Base-by-base conservation (phyloP, 1,139 yeast genomes). In the Scheffersomyces insectosa region DNA sequence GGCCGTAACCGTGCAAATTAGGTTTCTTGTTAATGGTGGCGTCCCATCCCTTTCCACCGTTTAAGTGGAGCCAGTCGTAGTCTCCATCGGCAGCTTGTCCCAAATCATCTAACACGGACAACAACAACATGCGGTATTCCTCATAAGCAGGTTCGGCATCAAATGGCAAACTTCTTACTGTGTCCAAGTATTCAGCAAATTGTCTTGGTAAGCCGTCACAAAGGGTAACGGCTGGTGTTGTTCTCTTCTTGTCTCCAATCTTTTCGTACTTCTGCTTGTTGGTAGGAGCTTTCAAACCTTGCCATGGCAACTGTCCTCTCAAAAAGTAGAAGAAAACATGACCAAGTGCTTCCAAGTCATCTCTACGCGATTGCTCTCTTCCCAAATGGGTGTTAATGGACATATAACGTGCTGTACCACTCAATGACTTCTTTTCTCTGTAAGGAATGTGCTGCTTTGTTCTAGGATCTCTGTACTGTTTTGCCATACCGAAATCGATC, bases 381-480 rank as follows among this genome's bases (percentile, higher is more conserved):
- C 99, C 99, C 60, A 93, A 75, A 70, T 93, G 99, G 36, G 99
- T 93, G 71, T 93, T 93, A 58, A 93, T 91, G 31, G 96, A 87
- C 97, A 91, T 91, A 70, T 93, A 93, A 61, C 99, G 82, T 10
- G 98, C 98, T 3, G 99, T 93, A 40, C 99, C 99, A 64, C 95
- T 85, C 57, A 93, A 77, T 25, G 96, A 84, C 68, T 93, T 93
- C 65, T 91, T 85, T 65, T 93, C 98, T 56, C 97, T 81, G 68
- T 93, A 93, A 15, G 99, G 98, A 52, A 93, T 93, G 70, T 93
- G 99, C 63, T 85, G 93, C 62, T 89, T 88, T 5, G 97, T 88
- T 65, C 89, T 81, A 43, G 97, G 97, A 65, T 93, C 98, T 58
- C 97, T 79, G 68, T 88, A 93, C 63, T 90, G 97, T 68, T 93